Percentiles rank a stretch among this genome's conserved stretches.
Conservation (phyloP, 371 early-diverging fungal genomes). For the Capniomyces stellatus region DNA sequence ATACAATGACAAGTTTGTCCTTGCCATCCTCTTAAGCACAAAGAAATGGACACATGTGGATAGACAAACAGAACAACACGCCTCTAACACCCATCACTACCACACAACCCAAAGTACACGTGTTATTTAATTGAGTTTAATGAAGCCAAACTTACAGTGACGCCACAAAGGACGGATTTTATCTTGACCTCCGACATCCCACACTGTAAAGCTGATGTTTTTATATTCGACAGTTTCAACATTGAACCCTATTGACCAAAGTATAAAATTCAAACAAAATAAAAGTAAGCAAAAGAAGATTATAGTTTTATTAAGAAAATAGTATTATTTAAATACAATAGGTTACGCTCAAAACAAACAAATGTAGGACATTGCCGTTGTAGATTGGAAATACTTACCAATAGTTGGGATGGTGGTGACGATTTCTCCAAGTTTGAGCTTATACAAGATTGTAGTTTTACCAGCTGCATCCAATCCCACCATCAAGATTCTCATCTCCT, state of each 20-base stretch:
- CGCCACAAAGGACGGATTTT: constrained; percentile 86
- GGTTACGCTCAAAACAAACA: too few species aligned
- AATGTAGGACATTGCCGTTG: too few species aligned
- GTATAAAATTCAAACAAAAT: too few species aligned
- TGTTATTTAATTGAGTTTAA: too few species aligned
- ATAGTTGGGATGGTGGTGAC: constrained; percentile 98
- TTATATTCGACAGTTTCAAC: constrained; percentile 94
- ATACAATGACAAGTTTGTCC: too few species aligned
- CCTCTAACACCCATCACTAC: neutral
- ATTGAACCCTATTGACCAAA: constrained; percentile 68
- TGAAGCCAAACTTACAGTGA: constrained; percentile 37
- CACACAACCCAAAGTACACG: neutral
- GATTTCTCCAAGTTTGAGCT: constrained; percentile 87
- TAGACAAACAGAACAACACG: neutral
- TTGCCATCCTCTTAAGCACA: too few species aligned
- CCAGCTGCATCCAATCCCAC: constrained; percentile 87
- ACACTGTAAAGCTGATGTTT: constrained; percentile 89
- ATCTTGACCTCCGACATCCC: constrained; percentile 96
- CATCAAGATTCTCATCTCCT: constrained; percentile 79
- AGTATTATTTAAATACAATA: too few species aligned
- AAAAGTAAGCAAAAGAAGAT: too few species aligned
- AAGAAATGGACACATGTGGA: neutral
- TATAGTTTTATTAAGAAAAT: too few species aligned
- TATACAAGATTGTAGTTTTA: constrained; percentile 69
- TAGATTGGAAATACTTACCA: too few species aligned